phyloP scores from a whole-genome alignment of 805 yeast species.

The Kodamaea laetipori region DNA sequence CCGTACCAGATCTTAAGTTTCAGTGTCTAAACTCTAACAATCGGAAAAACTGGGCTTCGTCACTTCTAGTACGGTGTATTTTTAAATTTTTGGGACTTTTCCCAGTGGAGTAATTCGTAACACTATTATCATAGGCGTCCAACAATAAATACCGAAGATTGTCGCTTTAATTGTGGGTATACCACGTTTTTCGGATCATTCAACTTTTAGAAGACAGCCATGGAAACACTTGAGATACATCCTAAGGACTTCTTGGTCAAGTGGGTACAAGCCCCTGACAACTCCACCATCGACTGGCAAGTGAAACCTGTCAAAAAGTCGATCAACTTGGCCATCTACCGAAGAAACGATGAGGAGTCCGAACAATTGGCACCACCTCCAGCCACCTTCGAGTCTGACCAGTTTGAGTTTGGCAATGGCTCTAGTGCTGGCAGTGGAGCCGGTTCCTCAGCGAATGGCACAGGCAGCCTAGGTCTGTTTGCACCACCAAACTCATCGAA shows the following conservation, averaged over 20 bases:
- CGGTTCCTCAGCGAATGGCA: neutral
- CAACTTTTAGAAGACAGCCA: conserved; percentile 23
- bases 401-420: conserved; percentile 1
- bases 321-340: conserved; percentile 43
- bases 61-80: neutral
- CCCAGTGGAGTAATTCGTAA: conserved; percentile 6
- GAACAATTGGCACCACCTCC: conserved; percentile 11
- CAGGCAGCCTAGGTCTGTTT: conserved; percentile 42
- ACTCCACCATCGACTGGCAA: conserved; percentile 72
- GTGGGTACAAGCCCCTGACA: conserved; percentile 81
- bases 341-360: conserved; percentile 28
- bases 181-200: conserved; percentile 5
- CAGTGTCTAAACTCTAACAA: too few relatives aligned
- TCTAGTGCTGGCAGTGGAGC: conserved; percentile 21
- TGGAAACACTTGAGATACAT: conserved; percentile 92
- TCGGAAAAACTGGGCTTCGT: conserved; percentile 4
- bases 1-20: too few relatives aligned
- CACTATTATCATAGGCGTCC: conserved; percentile 2
- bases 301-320: conserved; percentile 66
- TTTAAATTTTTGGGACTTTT: conserved; percentile 3
- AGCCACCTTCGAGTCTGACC: conserved; percentile 1
- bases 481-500: conserved; percentile 1
- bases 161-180: neutral
- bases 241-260: conserved; percentile 86
- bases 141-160: neutral